These are phyloP conservation scores for Fagus sylvatica DNA, from an alignment of 306 rosid species.

Conservation along the genomic window DNA sequence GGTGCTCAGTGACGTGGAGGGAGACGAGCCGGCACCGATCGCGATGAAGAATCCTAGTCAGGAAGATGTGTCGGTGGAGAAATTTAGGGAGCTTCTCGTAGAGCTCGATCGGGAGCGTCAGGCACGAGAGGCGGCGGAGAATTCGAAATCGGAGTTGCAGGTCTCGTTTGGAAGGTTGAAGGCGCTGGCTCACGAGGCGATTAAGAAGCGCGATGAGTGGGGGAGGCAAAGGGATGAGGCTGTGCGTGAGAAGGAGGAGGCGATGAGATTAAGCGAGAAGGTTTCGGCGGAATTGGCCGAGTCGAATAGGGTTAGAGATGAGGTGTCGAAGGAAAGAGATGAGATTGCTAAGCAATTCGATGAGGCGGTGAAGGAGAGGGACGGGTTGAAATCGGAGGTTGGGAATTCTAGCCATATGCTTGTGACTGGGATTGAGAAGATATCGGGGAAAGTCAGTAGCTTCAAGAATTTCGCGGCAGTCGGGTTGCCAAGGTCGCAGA, in stretches of 20 bases:
- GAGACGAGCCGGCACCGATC: slow-evolving; percentile 59
- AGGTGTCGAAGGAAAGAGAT: slow-evolving; percentile 19
- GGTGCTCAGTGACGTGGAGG: slow-evolving; percentile 93
- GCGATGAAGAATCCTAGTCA: slow-evolving; percentile 30
- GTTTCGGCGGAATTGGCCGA: slow-evolving; percentile 52
- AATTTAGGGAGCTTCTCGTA: slow-evolving; percentile 55
- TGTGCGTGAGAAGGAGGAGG: slow-evolving; percentile 70
- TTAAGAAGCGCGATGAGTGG: slow-evolving; percentile 80
- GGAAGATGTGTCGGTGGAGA: slow-evolving; percentile 66
- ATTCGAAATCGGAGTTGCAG: slow-evolving; percentile 65
- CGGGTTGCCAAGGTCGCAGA: slow-evolving; percentile 71
- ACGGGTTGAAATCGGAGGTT: slow-evolving; percentile 64
- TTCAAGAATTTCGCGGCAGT: slow-evolving; percentile 55
- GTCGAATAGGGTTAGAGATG: slow-evolving; percentile 43
- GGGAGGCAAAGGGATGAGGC: slow-evolving; percentile 79
- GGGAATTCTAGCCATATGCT: slow-evolving; percentile 93
- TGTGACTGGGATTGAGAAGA: slow-evolving; percentile 86
- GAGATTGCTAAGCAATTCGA: slow-evolving; percentile 44
- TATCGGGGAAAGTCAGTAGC: slow-evolving; percentile 70
- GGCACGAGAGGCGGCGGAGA: slow-evolving; percentile 74
- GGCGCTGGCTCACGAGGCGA: slow-evolving; percentile 79
- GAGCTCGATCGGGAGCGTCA: slow-evolving; percentile 93
- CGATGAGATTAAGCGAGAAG: slow-evolving; percentile 42
- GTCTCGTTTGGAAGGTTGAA: slow-evolving; percentile 68
- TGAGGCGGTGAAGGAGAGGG: slow-evolving; percentile 68